Evolutionary conservation across 2,329 filamentous ascomycete genomes (phyloP).

Genomic region (Boeremia exigua): DNA sequence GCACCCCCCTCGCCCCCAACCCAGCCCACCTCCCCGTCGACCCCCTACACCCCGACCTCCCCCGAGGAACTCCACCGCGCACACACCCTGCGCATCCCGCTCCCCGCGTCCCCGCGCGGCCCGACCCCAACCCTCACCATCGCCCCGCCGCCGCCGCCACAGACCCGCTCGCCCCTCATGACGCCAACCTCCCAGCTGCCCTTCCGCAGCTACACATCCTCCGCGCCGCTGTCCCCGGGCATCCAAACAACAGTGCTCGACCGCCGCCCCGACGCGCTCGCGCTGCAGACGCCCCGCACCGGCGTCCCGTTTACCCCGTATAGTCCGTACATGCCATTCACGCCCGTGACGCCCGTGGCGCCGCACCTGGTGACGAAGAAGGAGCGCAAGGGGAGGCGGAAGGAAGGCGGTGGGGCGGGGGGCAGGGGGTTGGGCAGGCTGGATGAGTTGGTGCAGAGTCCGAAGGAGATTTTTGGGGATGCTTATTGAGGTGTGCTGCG

Average conservation of each 20-base stretch:
- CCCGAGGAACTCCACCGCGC: constrained; percentile 45
- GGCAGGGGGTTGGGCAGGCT: constrained; percentile 63
- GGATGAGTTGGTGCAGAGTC: constrained; percentile 46
- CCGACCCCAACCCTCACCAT: background rate
- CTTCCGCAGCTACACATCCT: constrained; percentile 42
- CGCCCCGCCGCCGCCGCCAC: constrained; percentile 17
- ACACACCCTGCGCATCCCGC: constrained; percentile 44
- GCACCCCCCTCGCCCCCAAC: constrained; percentile 61
- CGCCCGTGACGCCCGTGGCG: constrained; percentile 76
- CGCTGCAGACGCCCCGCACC: constrained; percentile 57
- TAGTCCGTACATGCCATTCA: constrained; percentile 79
- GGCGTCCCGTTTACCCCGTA: constrained; percentile 73
- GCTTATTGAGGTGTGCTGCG: too few relatives aligned
- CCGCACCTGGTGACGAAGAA: constrained; percentile 74
- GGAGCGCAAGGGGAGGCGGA: constrained; percentile 72
- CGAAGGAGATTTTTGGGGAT: constrained; percentile 48
- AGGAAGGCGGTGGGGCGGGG: constrained; percentile 68
- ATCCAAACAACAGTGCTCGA: constrained; percentile 55
- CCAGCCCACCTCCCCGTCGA: constrained; percentile 43
- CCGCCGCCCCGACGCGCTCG: constrained; percentile 40
- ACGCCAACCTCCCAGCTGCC: constrained; percentile 35
- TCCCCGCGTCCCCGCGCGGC: constrained; percentile 23
- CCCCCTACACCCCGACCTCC: constrained; percentile 43
- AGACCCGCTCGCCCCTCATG: background rate
- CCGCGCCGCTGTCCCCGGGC: constrained; percentile 33